Conservation (phyloP, 2,329 filamentous ascomycete genomes). For the Fusarium nurragi region DNA sequence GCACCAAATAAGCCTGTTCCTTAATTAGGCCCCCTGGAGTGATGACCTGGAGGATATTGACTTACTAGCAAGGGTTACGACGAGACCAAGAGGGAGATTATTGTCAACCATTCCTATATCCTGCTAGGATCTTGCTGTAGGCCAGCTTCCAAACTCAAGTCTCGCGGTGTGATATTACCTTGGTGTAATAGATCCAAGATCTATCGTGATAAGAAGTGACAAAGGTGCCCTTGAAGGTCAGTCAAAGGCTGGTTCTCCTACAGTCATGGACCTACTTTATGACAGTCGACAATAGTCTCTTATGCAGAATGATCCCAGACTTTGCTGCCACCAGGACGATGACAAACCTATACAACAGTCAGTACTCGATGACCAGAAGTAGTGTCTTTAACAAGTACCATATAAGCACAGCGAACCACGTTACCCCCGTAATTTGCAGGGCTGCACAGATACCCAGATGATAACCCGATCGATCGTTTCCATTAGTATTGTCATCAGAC, state of each 20-base stretch:
- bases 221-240: constrained; percentile 50
- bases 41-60: background rate
- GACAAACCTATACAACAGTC: constrained; percentile 38
- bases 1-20: constrained; percentile 48
- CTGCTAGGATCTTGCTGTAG: constrained; percentile 51
- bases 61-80: constrained; percentile 50
- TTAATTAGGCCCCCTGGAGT: background rate
- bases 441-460: constrained; percentile 43
- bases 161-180: constrained; percentile 40
- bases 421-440: constrained; percentile 35
- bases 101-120: constrained; percentile 57
- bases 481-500: constrained; percentile 37
- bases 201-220: constrained; percentile 52
- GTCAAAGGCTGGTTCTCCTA: background rate
- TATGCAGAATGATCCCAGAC: constrained; percentile 43
- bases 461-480: constrained; percentile 13
- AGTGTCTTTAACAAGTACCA: constrained; percentile 16
- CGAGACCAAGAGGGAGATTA: constrained; percentile 51
- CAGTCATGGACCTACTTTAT: constrained; percentile 9
- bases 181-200: constrained; percentile 54
- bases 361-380: background rate
- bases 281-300: constrained; percentile 39
- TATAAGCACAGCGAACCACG: constrained; percentile 38
- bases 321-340: constrained; percentile 43
- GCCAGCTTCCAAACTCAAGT: background rate